Evolutionary conservation across 1,139 yeast genomes (phyloP).

Genomic region (Wickerhamomyces sp.): DNA sequence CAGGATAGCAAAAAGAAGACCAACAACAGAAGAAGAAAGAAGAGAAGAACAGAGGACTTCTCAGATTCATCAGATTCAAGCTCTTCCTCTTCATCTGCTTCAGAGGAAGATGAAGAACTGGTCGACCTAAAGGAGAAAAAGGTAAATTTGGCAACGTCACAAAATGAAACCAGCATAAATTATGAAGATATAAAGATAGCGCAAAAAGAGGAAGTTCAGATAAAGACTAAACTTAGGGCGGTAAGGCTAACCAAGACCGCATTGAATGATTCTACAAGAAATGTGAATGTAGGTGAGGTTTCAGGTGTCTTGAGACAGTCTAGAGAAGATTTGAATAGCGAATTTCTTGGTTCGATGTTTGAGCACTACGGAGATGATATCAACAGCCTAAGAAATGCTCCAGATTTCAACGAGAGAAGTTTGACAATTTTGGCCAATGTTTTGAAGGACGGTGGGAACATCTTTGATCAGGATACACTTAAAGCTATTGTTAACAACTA

Average conservation of each 20-base stretch:
- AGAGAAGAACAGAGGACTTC: constrained; percentile 72
- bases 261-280: constrained; percentile 18
- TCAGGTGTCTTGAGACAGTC: constrained; percentile 23
- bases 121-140: constrained; percentile 6
- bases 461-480: constrained; percentile 60
- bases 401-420: constrained; percentile 58
- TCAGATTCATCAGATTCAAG: constrained; percentile 39
- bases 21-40: constrained; percentile 52
- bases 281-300: constrained; percentile 18
- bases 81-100: constrained; percentile 23
- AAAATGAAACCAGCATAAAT: constrained; percentile 25
- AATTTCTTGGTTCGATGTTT: constrained; percentile 54
- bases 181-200: constrained; percentile 37
- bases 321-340: constrained; percentile 41
- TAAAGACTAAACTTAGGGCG: constrained; percentile 23
- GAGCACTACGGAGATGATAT: constrained; percentile 57
- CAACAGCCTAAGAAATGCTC: constrained; percentile 56
- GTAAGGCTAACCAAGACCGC: constrained; percentile 21
- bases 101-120: constrained; percentile 20
- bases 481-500: constrained; percentile 31
- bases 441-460: constrained; percentile 59
- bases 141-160: constrained; percentile 11
- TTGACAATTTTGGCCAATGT: constrained; percentile 59
- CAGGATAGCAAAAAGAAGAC: constrained; percentile 20
- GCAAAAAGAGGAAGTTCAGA: constrained; percentile 18